Conservation (phyloP, 2,329 filamentous ascomycete genomes). For the Colletotrichum gigasporum region DNA sequence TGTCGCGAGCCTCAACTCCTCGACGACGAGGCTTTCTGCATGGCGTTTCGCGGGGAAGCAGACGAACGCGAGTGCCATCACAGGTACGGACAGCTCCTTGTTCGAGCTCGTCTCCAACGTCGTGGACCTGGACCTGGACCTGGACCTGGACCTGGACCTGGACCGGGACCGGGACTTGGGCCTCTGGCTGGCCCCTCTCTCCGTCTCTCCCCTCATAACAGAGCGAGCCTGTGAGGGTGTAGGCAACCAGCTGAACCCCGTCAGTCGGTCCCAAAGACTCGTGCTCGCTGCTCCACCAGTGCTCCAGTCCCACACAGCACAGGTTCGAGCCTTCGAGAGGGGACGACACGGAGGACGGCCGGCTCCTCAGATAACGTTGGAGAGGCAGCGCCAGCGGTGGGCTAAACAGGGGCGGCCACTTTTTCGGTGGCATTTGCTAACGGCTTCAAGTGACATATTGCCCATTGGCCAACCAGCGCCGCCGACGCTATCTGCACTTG, state of each 20-base stretch:
- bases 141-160: constrained; percentile 10
- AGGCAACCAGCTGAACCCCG: constrained; percentile 1
- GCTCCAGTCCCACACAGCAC: background rate
- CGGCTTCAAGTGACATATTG: constrained; percentile 25
- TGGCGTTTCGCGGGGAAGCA: background rate
- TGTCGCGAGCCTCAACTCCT: constrained; percentile 2
- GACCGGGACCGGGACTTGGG: constrained; percentile 2
- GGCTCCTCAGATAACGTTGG: constrained; percentile 28
- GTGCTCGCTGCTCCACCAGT: constrained; percentile 15
- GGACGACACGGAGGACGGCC: constrained; percentile 1
- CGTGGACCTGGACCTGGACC: background rate
- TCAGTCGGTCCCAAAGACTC: constrained; percentile 18
- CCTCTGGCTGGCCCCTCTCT: background rate
- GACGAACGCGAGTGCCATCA: background rate
- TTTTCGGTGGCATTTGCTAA: constrained; percentile 31
- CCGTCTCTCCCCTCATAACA: constrained; percentile 1
- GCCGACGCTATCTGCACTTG: constrained; percentile 21
- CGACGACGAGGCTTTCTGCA: background rate
- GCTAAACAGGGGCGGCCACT: constrained; percentile 15
- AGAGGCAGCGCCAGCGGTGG: constrained; percentile 14
- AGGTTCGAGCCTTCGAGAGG: too few relatives aligned
- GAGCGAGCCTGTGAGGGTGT: too few relatives aligned
- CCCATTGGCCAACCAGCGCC: constrained; percentile 28
- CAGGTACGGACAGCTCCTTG: background rate
- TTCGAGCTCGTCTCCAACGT: background rate